A percentile compares a stretch with the other conserved stretches of the same genome.
phyloP scores from a whole-genome alignment of 2,329 filamentous ascomycete species.

The Gaeumannomyces tritici region DNA sequence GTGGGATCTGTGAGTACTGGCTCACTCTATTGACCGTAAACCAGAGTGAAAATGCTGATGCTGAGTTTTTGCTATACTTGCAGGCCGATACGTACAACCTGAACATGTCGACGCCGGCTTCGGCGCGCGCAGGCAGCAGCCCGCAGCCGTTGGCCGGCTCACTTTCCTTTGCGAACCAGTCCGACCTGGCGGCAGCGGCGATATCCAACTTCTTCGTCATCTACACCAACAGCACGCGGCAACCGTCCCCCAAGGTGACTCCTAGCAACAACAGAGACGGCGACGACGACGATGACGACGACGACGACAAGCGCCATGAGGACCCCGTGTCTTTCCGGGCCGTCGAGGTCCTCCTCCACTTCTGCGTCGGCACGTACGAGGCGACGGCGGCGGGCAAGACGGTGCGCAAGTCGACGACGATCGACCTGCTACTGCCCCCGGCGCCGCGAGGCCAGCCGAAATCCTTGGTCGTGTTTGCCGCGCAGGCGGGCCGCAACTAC shows the following conservation, averaged over 20 bases:
- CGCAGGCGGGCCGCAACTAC: conserved; percentile 4
- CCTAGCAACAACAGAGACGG: neutral
- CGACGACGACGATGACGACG: neutral
- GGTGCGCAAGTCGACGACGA: conserved; percentile 8
- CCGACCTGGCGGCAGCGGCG: conserved; percentile 9
- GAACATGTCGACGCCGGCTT: conserved; percentile 11
- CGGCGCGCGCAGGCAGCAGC: neutral
- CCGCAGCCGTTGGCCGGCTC: conserved; percentile 12
- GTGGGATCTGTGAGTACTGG: conserved; percentile 7
- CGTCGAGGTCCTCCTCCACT: conserved; percentile 17
- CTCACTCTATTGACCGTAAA: neutral
- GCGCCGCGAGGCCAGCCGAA: neutral
- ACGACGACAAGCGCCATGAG: neutral
- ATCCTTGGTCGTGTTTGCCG: neutral
- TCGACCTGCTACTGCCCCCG: no score
- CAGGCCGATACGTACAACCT: conserved; percentile 10
- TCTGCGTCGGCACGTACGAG: conserved; percentile 18
- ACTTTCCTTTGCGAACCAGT: conserved; percentile 11
- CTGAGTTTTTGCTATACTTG: neutral
- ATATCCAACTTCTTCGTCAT: conserved; percentile 18
- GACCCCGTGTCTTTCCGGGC: conserved; percentile 11
- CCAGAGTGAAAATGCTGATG: neutral
- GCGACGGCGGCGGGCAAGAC: conserved; percentile 5
- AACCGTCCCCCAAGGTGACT: neutral
- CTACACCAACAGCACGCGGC: conserved; percentile 13